Percentiles rank a stretch among this genome's conserved stretches.
These are phyloP conservation scores for Tephrocybe rancida DNA, from an alignment of 768 basidiomycete genomes.

Conservation along the genomic window DNA sequence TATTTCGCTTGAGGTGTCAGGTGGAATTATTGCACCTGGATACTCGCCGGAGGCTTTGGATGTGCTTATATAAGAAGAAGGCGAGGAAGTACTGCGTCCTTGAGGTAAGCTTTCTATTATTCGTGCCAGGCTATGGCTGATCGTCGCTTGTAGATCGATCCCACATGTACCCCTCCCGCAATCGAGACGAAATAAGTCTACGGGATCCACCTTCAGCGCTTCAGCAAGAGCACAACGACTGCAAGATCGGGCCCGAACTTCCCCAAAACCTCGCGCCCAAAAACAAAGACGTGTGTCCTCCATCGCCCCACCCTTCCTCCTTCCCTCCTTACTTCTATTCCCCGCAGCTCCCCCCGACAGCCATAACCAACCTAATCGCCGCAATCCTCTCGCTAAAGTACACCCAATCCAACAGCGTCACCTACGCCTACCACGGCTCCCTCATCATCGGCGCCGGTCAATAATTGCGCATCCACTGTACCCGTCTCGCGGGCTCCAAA, in stretches of 20 bases:
- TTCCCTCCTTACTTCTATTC: not conserved
- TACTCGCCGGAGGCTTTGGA: conserved; percentile 89
- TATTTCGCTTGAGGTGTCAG: conserved; percentile 98
- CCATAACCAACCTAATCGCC: conserved; percentile 90
- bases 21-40: conserved; percentile 96
- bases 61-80: conserved; percentile 92
- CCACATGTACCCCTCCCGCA: conserved; percentile 73
- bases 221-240: conserved; percentile 90
- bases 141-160: conserved; percentile 70
- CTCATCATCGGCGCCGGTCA: conserved; percentile 97
- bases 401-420: conserved; percentile 98
- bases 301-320: too few species aligned
- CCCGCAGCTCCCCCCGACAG: conserved; percentile 69
- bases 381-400: conserved; percentile 97
- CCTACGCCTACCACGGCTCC: conserved; percentile 90
- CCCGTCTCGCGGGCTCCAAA: conserved; percentile 94
- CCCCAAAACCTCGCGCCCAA: conserved; percentile 89
- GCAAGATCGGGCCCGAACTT: conserved; percentile 77
- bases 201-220: conserved; percentile 84
- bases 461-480: conserved; percentile 99
- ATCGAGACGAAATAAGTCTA: conserved; percentile 96
- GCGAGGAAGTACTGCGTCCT: conserved; percentile 98
- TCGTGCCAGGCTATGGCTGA: not conserved
- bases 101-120: conserved; percentile 52
- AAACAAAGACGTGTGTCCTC: conserved; percentile 72